Evolutionary conservation across 768 basidiomycete species (phyloP), one percentile per base, ranked within the genome.

Genomic region (Tulasnella calospora): DNA sequence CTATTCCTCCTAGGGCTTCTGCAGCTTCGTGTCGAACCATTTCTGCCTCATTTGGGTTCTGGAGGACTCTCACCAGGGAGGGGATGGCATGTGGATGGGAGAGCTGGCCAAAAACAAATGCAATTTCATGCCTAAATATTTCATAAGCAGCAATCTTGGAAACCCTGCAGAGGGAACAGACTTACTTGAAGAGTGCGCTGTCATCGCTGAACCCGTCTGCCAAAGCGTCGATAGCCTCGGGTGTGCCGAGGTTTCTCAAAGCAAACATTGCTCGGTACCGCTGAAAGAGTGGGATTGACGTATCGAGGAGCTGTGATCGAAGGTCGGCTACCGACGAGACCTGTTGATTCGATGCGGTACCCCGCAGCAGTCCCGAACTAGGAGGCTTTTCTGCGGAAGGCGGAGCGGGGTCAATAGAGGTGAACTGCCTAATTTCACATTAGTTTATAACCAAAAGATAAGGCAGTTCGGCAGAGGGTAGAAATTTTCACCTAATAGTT

Each of bases 21-120:
- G 98, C 98, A 35, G 97, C 98, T 84, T 99, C 98, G 81, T 99
- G 98, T 41, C 98, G 90, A 13, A 99, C 98, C 97, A 99, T 99
- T 78, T 96, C 95, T 15, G 92, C 92, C 84, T 99, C 98, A 1
- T 85, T 83, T 3, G 1, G 83, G 77, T 80, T 95, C 86, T 89
- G 86, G n/a, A 99, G 87, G 38, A 97, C 94, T 51, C 88, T 84
- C 46, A 98, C 83, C 41, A 99, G 87, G 0, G 93, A 88, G 13
- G 96, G 95, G 30, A 99, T 93, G 0, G 95, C 92, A 83, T 96
- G 91, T 7, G 92, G 87, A 0, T 94, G 95, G 73, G 94, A 89
- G 61, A 99, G 88, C 86, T 99, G 98, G 17, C 98, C 98, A 82
- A 99, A 98, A 69, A 99, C 92, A 84, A 98, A 99, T 0, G 98